A percentile compares a stretch with the other conserved stretches of the same genome.
phyloP scores from a whole-genome alignment of 2,329 filamentous ascomycete genomes.

The Xylaria sp. region DNA sequence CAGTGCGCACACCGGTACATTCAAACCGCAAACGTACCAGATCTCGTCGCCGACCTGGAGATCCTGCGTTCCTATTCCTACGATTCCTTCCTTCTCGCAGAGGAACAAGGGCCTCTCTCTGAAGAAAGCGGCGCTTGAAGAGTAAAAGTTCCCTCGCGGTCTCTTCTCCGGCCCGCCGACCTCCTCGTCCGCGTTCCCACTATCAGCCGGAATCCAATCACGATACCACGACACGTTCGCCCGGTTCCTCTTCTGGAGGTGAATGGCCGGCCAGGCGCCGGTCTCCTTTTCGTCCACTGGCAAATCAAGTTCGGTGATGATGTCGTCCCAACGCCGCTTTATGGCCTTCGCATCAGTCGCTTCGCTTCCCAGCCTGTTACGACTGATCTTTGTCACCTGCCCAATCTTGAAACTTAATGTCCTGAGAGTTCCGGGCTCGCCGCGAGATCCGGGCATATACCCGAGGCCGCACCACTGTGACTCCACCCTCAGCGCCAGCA shows the following conservation, averaged over 20 bases:
- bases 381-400: conserved; percentile 9
- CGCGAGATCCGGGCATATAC: conserved; percentile 3
- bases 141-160: conserved; percentile 4
- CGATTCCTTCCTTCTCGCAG: conserved; percentile 9
- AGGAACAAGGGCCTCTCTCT: conserved; percentile 2
- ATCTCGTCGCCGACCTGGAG: conserved; percentile 10
- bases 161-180: neutral
- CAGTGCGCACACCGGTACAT: conserved; percentile 15
- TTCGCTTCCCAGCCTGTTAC: conserved; percentile 5
- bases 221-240: neutral
- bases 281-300: conserved; percentile 6
- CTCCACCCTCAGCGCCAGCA: conserved; percentile 3
- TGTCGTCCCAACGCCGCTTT: conserved; percentile 8
- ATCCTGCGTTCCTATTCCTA: conserved; percentile 11
- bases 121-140: conserved; percentile 7
- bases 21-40: conserved; percentile 13
- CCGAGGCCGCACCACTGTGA: conserved; percentile 10
- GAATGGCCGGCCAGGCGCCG: conserved; percentile 14
- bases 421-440: neutral
- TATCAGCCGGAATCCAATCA: conserved; percentile 1
- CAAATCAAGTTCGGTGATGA: conserved; percentile 4
- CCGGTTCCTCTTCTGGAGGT: conserved; percentile 15
- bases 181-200: neutral
- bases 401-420: conserved; percentile 8
- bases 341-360: neutral